phyloP scores from a whole-genome alignment of 805 yeast species.

The Saccharomycopsis sp. region DNA sequence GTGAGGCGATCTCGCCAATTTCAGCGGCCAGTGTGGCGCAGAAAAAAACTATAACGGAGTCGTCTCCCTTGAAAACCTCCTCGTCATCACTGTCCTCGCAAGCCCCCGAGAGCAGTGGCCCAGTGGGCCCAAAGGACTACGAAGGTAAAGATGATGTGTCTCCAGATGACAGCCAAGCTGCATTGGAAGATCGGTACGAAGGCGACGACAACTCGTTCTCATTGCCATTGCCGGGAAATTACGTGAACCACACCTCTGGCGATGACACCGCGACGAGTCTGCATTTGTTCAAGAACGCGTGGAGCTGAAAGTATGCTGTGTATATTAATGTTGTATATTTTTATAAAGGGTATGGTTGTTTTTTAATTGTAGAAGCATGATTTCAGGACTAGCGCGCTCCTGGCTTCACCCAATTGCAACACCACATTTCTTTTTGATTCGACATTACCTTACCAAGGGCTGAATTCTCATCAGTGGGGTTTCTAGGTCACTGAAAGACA shows the following conservation, averaged over 20 bases:
- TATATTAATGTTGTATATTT: neutral
- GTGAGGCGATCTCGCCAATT: neutral
- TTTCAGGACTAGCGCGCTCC: neutral
- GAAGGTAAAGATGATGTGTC: neutral
- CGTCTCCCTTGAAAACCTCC: neutral
- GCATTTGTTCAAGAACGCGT: too few species aligned
- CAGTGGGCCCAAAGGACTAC: neutral
- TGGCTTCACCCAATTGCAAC: too few species aligned
- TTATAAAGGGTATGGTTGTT: neutral
- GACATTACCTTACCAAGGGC: too few species aligned
- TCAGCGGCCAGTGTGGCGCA: neutral
- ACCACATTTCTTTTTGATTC: too few species aligned
- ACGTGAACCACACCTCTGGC: too few species aligned
- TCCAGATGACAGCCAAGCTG: too few species aligned
- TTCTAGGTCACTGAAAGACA: too few species aligned
- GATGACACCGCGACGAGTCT: too few species aligned
- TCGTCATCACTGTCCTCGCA: neutral
- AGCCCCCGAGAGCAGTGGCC: neutral
- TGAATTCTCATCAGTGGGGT: too few species aligned
- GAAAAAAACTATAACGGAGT: neutral
- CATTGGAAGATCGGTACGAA: too few species aligned
- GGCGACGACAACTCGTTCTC: slow-evolving; percentile 43
- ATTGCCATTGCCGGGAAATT: slow-evolving; percentile 31
- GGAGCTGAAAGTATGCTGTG: too few species aligned
- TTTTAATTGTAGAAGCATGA: neutral